Evolutionary conservation across 1,139 yeast species (phyloP).

Genomic region (Saccharomycopsis phalli): DNA sequence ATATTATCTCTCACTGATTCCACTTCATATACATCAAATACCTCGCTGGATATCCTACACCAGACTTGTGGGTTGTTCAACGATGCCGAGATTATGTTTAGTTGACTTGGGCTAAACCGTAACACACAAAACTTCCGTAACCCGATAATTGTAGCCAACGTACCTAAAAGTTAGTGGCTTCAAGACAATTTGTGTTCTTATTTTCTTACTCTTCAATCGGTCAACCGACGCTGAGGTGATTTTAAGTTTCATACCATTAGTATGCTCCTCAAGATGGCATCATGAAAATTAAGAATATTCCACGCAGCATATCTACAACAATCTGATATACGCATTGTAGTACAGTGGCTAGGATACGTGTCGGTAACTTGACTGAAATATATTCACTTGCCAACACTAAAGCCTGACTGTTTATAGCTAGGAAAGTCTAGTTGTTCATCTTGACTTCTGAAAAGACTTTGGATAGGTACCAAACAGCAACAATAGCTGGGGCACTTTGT

Average conservation of each 20-base stretch:
- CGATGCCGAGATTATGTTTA: constrained; percentile 43
- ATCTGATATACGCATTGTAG: too few relatives aligned
- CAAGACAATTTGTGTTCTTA: background rate
- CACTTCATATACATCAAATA: constrained; percentile 41
- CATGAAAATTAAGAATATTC: too few relatives aligned
- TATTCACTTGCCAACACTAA: too few relatives aligned
- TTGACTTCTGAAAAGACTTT: too few relatives aligned
- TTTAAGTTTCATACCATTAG: constrained; percentile 22
- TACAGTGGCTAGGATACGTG: too few relatives aligned
- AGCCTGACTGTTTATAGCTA: too few relatives aligned
- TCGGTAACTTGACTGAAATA: too few relatives aligned
- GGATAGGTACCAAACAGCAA: too few relatives aligned
- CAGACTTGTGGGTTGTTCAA: constrained; percentile 52
- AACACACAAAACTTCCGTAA: constrained; percentile 34
- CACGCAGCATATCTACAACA: too few relatives aligned
- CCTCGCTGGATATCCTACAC: constrained; percentile 40
- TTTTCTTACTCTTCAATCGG: constrained; percentile 21
- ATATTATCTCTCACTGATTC: constrained; percentile 40
- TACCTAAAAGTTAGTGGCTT: constrained; percentile 20
- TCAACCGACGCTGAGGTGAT: constrained; percentile 21
- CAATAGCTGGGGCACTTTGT: too few relatives aligned
- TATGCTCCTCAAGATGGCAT: too few relatives aligned
- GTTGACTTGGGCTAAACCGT: constrained; percentile 38
- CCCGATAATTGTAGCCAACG: constrained; percentile 29
- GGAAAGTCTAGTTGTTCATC: too few relatives aligned